Conservation (phyloP, 805 yeast species). For the Saturnispora halmiae region DNA sequence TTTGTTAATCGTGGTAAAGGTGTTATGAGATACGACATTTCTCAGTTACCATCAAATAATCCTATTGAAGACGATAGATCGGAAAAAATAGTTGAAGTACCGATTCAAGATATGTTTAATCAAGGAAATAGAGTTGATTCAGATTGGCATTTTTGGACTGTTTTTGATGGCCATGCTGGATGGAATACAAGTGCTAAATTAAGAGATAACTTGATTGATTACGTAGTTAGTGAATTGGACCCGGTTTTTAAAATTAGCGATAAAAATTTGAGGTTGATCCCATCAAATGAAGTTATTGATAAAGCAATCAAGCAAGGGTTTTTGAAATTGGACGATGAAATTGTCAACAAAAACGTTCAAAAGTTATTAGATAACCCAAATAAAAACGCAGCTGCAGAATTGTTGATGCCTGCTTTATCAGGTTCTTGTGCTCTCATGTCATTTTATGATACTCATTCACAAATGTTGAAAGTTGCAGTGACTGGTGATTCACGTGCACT, state of each 20-base stretch:
- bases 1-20: slow-evolving; percentile 79
- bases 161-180: slow-evolving; percentile 96
- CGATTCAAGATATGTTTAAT: slow-evolving; percentile 52
- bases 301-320: slow-evolving; percentile 77
- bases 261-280: slow-evolving; percentile 45
- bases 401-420: slow-evolving; percentile 84
- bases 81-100: slow-evolving; percentile 69
- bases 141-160: slow-evolving; percentile 93
- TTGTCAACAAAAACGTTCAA: slow-evolving; percentile 67
- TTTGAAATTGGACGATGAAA: slow-evolving; percentile 72
- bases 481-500: slow-evolving; percentile 95
- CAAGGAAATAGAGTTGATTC: slow-evolving; percentile 35
- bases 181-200: slow-evolving; percentile 87
- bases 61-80: slow-evolving; percentile 94
- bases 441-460: slow-evolving; percentile 70
- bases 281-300: slow-evolving; percentile 62
- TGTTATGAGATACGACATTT: slow-evolving; percentile 75
- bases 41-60: slow-evolving; percentile 83
- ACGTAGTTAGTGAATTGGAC: slow-evolving; percentile 70
- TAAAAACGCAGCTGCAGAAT: slow-evolving; percentile 57
- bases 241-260: slow-evolving; percentile 52
- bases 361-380: slow-evolving; percentile 60
- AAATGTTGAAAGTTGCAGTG: slow-evolving; percentile 77
- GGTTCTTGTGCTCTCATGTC: slow-evolving; percentile 92
- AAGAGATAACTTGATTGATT: slow-evolving; percentile 66